Conservation (phyloP, 140 eudicot species). For the Senecio squalidus region DNA sequence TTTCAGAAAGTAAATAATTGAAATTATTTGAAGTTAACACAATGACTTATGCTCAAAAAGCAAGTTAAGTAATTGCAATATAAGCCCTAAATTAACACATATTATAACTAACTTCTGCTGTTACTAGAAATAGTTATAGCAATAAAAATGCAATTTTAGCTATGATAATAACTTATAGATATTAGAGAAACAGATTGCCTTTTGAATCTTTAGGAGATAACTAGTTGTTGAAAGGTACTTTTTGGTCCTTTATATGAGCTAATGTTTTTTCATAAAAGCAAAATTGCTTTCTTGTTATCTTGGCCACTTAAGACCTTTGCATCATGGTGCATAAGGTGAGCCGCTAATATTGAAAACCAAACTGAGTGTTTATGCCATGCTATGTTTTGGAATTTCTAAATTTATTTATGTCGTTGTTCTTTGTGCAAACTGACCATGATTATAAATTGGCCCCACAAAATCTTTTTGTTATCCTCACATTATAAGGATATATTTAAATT, state of each 20-base stretch:
- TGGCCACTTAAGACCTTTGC: neutral
- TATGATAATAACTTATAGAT: neutral
- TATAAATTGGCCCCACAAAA: neutral
- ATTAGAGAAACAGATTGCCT: neutral
- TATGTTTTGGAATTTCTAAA: no score
- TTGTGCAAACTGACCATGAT: neutral
- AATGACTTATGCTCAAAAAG: neutral
- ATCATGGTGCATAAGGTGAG: neutral
- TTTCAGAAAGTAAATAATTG: neutral
- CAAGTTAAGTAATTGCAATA: neutral
- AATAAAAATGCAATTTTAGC: neutral
- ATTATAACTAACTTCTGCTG: neutral
- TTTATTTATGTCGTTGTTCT: no score
- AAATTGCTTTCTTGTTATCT: neutral
- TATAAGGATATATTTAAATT: neutral
- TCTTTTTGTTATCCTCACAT: neutral
- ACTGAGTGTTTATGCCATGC: neutral
- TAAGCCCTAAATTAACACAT: constrained; percentile 1
- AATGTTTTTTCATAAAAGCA: constrained; percentile 3
- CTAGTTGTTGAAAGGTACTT: neutral
- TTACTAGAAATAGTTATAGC: neutral
- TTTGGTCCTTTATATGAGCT: constrained; percentile 3
- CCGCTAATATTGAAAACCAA: neutral
- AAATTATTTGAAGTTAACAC: neutral
- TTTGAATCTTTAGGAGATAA: neutral